These are phyloP conservation scores for Fusarium equiseti DNA, from an alignment of 2,329 filamentous ascomycete genomes.

Conservation along the genomic window DNA sequence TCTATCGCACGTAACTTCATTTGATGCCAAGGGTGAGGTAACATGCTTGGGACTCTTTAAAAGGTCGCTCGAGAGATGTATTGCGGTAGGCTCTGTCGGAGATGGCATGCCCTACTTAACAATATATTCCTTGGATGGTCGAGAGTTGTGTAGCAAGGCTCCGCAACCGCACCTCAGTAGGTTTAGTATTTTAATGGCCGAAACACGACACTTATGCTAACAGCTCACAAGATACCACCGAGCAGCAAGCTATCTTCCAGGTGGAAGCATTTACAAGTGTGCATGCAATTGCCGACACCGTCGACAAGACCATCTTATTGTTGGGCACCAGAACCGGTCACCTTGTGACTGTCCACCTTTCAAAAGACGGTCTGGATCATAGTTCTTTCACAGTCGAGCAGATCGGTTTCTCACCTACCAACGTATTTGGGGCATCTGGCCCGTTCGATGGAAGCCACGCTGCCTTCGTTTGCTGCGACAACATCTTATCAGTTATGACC, in stretches of 20 bases:
- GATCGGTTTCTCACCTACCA: conserved; percentile 54
- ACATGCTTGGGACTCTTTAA: conserved; percentile 60
- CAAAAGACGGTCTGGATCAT: conserved; percentile 34
- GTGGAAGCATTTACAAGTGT: conserved; percentile 63
- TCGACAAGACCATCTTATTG: conserved; percentile 51
- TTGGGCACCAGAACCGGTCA: conserved; percentile 66
- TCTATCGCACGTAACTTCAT: conserved; percentile 48
- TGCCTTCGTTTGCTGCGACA: conserved; percentile 63
- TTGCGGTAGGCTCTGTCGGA: conserved; percentile 53
- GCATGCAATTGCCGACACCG: conserved; percentile 49
- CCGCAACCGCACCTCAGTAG: conserved; percentile 35
- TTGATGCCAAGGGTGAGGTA: conserved; percentile 60
- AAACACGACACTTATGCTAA: conserved; percentile 10
- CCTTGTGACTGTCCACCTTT: conserved; percentile 56
- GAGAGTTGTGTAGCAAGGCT: conserved; percentile 29
- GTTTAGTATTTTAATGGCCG: neutral
- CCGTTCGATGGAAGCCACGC: conserved; percentile 45
- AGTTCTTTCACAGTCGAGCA: conserved; percentile 50
- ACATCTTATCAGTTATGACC: conserved; percentile 58
- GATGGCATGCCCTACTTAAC: conserved; percentile 52
- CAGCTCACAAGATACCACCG: neutral
- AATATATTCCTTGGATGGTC: conserved; percentile 48
- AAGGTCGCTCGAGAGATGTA: conserved; percentile 43
- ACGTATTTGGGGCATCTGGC: conserved; percentile 49
- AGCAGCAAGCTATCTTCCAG: conserved; percentile 1